Conservation (phyloP, 345 rosid species). For the Salix udensis region DNA sequence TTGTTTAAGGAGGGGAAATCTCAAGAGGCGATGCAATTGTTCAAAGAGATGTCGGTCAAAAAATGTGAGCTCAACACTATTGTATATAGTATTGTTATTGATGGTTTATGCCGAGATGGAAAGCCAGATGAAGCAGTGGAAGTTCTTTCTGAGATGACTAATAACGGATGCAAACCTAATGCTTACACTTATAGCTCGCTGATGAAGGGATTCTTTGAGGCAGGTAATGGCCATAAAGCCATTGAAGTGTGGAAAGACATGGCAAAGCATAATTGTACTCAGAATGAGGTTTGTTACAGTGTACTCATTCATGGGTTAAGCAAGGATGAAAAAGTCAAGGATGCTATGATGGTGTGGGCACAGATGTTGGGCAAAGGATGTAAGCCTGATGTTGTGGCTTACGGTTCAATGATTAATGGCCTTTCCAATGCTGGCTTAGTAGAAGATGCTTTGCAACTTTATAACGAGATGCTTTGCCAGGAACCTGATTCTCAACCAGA, state of each 20-base stretch:
- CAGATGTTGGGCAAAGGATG: slow-evolving; percentile 64
- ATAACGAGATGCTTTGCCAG: slow-evolving; percentile 79
- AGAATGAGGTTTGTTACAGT: slow-evolving; percentile 64
- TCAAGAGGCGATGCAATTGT: slow-evolving; percentile 58
- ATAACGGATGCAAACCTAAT: slow-evolving; percentile 62
- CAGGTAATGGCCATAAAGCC: slow-evolving; percentile 57
- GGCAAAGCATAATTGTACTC: slow-evolving; percentile 32
- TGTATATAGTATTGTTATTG: slow-evolving; percentile 66
- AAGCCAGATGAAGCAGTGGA: slow-evolving; percentile 61
- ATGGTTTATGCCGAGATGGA: slow-evolving; percentile 73
- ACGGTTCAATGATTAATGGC: slow-evolving; percentile 84
- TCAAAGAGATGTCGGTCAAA: slow-evolving; percentile 56
- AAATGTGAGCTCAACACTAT: slow-evolving; percentile 53
- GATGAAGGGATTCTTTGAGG: slow-evolving; percentile 73
- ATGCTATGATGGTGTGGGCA: slow-evolving; percentile 74
- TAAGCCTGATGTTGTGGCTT: slow-evolving; percentile 74
- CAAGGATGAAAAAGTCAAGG: slow-evolving; percentile 52
- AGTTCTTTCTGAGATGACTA: slow-evolving; percentile 52
- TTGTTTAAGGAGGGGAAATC: slow-evolving; percentile 72
- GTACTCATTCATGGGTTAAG: slow-evolving; percentile 76
- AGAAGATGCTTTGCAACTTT: slow-evolving; percentile 68
- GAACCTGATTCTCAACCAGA: slow-evolving; percentile 74
- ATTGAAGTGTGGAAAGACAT: slow-evolving; percentile 71
- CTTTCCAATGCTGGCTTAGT: slow-evolving; percentile 57
- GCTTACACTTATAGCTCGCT: slow-evolving; percentile 81